Base-by-base conservation (phyloP, 2,329 filamentous ascomycete genomes). In the Aspergillus sergii region DNA sequence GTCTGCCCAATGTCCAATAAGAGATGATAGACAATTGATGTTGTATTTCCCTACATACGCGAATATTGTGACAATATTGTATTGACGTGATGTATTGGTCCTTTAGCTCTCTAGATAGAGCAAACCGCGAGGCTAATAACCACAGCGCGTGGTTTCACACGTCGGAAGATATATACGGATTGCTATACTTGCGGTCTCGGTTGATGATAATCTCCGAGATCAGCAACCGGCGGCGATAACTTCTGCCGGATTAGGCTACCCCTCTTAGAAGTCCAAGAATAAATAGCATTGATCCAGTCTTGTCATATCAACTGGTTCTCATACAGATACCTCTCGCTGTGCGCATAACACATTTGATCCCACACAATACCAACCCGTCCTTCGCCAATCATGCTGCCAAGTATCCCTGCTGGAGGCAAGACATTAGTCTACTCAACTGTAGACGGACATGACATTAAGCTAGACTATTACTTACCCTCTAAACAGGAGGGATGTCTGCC, bases 391-490 rank as follows among this genome's bases (percentile, higher is more conserved):
- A 50, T 50, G 46, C 12, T 12, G 23, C 46, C 46, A 28, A 28
- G 1, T 14, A 11, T 28, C 23, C 46, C 46, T 1, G 46, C 6
- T 5, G 46, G 54, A 21, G 54, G 46, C 14, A 16, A 30, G 8
- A 71, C 69, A 1, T 46, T 68, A 7, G 62, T 67, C 34, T 71
- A 71, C 41, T 71, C 66, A 28, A 66, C 54, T 8, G 54, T 66
- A 16, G 58, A 64, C 16, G 51, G 57, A 32, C 69, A 71, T 53
- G 61, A 69, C 4, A 62, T 71, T n/a, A 66, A 66, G 36, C 51
- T 71, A 3, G 69, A 71, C 48, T 71, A 69, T 48, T 69, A 67
- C 21, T 48, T 69, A 0, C 67, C 68, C 16, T 53, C 28, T 21
- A 34, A 5, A 10, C n/a, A 28, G 4, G 60, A 43, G 14, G 67